Base-by-base conservation (phyloP, 1,284 basidiomycete species). In the Cryptococcus sp. region DNA sequence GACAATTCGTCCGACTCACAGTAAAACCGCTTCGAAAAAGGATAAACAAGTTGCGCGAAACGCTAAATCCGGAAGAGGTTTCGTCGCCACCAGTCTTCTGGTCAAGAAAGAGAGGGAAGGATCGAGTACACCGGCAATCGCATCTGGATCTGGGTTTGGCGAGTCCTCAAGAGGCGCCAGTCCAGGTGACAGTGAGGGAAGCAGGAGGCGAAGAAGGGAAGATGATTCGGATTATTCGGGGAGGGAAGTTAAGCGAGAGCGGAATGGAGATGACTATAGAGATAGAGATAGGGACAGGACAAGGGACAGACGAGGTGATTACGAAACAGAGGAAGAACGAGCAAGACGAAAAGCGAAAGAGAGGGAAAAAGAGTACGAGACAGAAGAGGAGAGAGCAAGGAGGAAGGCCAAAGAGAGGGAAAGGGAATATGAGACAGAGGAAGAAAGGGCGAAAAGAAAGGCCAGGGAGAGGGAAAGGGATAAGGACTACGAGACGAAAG, bases 41-140 rank as follows among this genome's bases (percentile, higher is more conserved):
- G 67, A 61, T 51, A 55, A 58, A 33, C 49, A 55, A 33, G 51
- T 54, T 4, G 63, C 60, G 11, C 61, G 68, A 46, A 49, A 43
- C 31, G 47, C 53, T 38, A 41, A 44, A 23, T 63, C 65, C 13
- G 72, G 72, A 3, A 67, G 74, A 48, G 75, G 73, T 32, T 76
- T 69, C 58, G 63, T 67, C 11, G 67, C 74, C 2, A 62, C 67
- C 1, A 66, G 65, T 37, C 61, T 70, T 30, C 55, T 73, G 37
- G 63, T 70, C 34, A 62, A 61, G 57, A 61, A 65, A 49, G 63
- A 67, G 36, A 53, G 46, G 32, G 52, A 54, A 15, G 47, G 15
- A 36, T 53, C 49, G 23, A 55, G 38, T n/a, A 49, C 46, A 36
- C 53, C 37, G 15, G 59, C 49, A 4, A 52, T 55, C 23, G 58